Base-by-base conservation (phyloP, 768 basidiomycete species). In the Mycena rosella region DNA sequence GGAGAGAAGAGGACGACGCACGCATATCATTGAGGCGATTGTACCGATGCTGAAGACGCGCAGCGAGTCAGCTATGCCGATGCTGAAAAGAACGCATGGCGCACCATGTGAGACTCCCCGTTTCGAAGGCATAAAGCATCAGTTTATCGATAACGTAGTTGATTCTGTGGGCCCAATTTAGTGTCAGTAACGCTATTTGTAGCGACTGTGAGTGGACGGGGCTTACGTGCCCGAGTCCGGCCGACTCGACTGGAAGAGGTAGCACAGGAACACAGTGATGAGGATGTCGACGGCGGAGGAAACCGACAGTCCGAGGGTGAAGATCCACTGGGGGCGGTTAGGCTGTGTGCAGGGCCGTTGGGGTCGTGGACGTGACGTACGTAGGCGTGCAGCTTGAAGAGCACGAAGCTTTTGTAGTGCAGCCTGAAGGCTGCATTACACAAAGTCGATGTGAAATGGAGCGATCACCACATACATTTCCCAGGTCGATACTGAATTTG, bases 41-140 rank as follows among this genome's bases (percentile, higher is more conserved):
- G 82, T 83, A 6, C 77, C 80, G n/a, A 77, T 71, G 27, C 82
- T 83, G 51, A 27, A 27, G 53, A 32, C 29, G 18, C 8, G 9
- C 13, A 38, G 5, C 24, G 13, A 22, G 32, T 54, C 17, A 54
- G 36, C 14, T 80, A 5, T n/a, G 3, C 74, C 78, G 15, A 78
- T 65, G 29, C 78, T 80, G 52, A 29, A 60, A 10, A 0, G 15
- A 18, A 34, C 5, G 24, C 9, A 20, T 20, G 2, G 54, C 72
- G 15, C 70, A 83, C 83, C 83, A 83, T n/a, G 87, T 87, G 22
- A 88, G 73, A 20, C 80, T 76, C 18, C 86, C 86, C 38, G 83
- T 87, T 71, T 88, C 87, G 61, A 87, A 85, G 0, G 86, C 79
- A 70, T 88, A 88, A 17, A 82, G 72, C 32, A 84, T 84, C 27